Conservation (phyloP, 1,139 yeast genomes). For the Pichia sp. region DNA sequence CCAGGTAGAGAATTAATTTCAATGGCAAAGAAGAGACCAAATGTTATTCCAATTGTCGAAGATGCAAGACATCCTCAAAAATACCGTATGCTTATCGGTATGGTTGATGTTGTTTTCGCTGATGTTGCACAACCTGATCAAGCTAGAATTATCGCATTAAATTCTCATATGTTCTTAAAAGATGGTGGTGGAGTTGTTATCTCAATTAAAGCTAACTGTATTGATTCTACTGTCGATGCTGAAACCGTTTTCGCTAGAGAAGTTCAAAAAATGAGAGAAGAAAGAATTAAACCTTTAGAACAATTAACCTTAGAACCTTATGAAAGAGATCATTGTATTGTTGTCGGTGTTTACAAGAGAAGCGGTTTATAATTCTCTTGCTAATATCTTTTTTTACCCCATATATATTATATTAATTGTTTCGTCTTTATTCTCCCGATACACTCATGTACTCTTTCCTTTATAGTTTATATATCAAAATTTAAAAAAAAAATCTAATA, state of each 20-base stretch:
- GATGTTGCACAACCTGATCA: slow-evolving; percentile 99
- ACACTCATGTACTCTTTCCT: slow-evolving; percentile 9
- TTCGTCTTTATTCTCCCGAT: background rate
- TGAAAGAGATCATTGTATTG: slow-evolving; percentile 99
- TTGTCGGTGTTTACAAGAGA: slow-evolving; percentile 94
- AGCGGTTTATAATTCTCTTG: slow-evolving; percentile 53
- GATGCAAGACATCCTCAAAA: slow-evolving; percentile 99
- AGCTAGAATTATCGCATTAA: slow-evolving; percentile 98
- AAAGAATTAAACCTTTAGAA: slow-evolving; percentile 96
- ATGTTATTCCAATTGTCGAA: slow-evolving; percentile 96
- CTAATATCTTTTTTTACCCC: background rate
- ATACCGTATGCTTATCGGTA: slow-evolving; percentile 96
- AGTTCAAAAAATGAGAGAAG: slow-evolving; percentile 98
- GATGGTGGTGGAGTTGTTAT: slow-evolving; percentile 98
- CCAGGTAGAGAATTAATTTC: slow-evolving; percentile 99
- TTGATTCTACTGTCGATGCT: slow-evolving; percentile 98
- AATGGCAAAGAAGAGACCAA: slow-evolving; percentile 99
- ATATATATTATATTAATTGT: too few relatives aligned
- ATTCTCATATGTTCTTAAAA: slow-evolving; percentile 95
- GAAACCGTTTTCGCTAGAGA: slow-evolving; percentile 99
- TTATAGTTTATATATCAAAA: slow-evolving; percentile 4
- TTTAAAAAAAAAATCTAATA: background rate
- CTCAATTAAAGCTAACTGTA: slow-evolving; percentile 99
- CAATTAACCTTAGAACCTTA: slow-evolving; percentile 98
- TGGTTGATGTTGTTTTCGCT: slow-evolving; percentile 98